Evolutionary conservation across 352 stramenopile genomes (phyloP), one percentile per base, ranked within the genome.

Genomic region (Pythium phragmitis): DNA sequence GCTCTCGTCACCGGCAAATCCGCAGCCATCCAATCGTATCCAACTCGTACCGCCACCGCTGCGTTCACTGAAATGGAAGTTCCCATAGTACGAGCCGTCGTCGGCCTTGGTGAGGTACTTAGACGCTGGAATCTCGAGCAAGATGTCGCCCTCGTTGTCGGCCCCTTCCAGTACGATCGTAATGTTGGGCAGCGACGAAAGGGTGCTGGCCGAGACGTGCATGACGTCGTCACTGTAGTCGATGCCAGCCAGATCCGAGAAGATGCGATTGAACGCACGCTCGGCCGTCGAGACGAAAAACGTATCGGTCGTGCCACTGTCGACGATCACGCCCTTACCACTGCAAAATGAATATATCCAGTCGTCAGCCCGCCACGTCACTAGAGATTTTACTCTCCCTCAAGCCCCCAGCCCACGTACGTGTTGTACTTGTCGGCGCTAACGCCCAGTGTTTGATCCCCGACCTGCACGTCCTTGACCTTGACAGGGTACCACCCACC

Each of bases 271-370:
- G 66, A 96, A 96, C 11, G 57, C 69, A 8, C 77, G 73, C n/a
- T 65, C 74, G 1, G 70, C 82, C 45, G 67, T 72, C 3, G 68
- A 55, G 12, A 79, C 73, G 51, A 96, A 92, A 64, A 92, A 96
- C 21, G 85, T 92, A 57, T 96, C 87, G 33, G 87, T 96, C 50
- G 87, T 94, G 1, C 87, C 87, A 66, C 85, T 94, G 57, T 96
- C 87, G 16, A 96, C 85, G 64, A 96, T 93, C 39, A 93, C 76
- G 5, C 87, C 87, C 65, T 75, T 81, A 33, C 87, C 87, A 43
- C 70, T 77, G 21, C 13, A 58, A 54, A 42, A 12, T 2, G 37
- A 17, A 42, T 42, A 42, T 42, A 42, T 42, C 37, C 37, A 42
- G 37, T 16, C 37, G 11, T 16, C 2, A 42, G 37, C 7, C 37